Evolutionary conservation across 1,139 yeast genomes (phyloP), one percentile per base, ranked within the genome.

Genomic region (Suhomyces panamericanus): DNA sequence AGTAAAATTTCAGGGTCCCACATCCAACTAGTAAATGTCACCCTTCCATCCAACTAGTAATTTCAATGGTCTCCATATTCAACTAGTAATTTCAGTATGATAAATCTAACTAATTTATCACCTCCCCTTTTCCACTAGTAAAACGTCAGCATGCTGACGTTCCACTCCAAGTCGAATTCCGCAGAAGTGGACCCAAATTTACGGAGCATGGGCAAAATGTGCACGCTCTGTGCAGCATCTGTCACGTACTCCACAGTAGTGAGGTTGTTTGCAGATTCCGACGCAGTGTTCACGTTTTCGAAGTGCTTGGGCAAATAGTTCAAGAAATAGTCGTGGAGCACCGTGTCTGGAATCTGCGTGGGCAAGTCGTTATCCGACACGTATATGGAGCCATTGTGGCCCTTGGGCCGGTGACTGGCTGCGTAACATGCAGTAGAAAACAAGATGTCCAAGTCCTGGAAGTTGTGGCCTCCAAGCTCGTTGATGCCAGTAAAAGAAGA

Each of bases 381-480:
- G 38, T 54, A 59, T 10, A 62, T 50, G 10, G 57, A 46, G 6
- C 49, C 44, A 9, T 34, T 34, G 15, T 50, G 56, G 2, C 44
- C 30, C 12, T 51, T 34, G n/a, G 52, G 47, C 38, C 68, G 53
- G 28, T 59, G 58, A 32, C 57, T 54, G 12, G 67, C 70, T 15
- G 64, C 63, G 40, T 59, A 51, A 32, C 66, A 56, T 4, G 76
- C 76, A 2, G 63, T 51, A n/a, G 58, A 53, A 37, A 73, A 52
- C 48, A 73, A 59, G 28, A 72, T 54, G 49, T 69, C 75, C 48
- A 70, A 62, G 50, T 72, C 77, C 46, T 70, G 74, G 59, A 71
- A 72, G 46, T 71, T 72, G 51, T 58, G 61, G 2, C 75, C 76
- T 16, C 75, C 76, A 48, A 70, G 58, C 10, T 71, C 77, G 51